These are phyloP conservation scores for Phialophora tarda DNA, from an alignment of 2,329 filamentous ascomycete species.

Conservation along the genomic window DNA sequence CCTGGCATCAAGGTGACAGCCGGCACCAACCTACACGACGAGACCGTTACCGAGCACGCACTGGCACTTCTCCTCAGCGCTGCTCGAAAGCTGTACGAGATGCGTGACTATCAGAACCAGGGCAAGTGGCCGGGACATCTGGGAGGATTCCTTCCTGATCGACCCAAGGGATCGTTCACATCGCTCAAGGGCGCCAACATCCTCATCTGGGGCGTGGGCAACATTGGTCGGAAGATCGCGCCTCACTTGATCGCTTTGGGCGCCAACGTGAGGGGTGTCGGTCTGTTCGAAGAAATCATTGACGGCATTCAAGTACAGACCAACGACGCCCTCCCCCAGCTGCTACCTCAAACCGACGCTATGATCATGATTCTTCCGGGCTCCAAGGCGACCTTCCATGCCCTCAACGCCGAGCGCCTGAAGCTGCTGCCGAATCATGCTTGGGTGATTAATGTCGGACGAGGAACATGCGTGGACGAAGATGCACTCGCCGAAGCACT, in stretches of 20 bases:
- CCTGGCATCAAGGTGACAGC: conserved; percentile 61
- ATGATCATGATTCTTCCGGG: conserved; percentile 72
- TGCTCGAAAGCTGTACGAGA: conserved; percentile 29
- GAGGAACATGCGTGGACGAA: conserved; percentile 33
- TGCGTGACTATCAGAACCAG: conserved; percentile 64
- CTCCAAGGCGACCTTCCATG: conserved; percentile 57
- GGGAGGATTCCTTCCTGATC: conserved; percentile 57
- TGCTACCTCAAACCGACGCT: conserved; percentile 64
- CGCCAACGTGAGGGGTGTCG: conserved; percentile 65
- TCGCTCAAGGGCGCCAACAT: conserved; percentile 64
- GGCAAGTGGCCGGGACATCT: conserved; percentile 65
- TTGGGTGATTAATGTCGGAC: conserved; percentile 33
- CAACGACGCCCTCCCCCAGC: conserved; percentile 59
- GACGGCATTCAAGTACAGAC: conserved; percentile 62
- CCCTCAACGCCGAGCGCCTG: conserved; percentile 53
- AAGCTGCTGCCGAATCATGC: conserved; percentile 61
- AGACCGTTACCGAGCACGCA: conserved; percentile 68
- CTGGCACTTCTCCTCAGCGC: conserved; percentile 54
- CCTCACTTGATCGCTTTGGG: conserved; percentile 62
- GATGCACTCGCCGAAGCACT: conserved; percentile 32
- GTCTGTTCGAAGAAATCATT: conserved; percentile 62
- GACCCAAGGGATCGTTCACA: conserved; percentile 61
- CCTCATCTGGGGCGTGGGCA: conserved; percentile 68
- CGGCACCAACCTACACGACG: conserved; percentile 67
- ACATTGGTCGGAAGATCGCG: conserved; percentile 66